Evolutionary conservation across 305 asterid species (phyloP), one percentile per base, ranked within the genome.

Genomic region (Euphrasia arctica): DNA sequence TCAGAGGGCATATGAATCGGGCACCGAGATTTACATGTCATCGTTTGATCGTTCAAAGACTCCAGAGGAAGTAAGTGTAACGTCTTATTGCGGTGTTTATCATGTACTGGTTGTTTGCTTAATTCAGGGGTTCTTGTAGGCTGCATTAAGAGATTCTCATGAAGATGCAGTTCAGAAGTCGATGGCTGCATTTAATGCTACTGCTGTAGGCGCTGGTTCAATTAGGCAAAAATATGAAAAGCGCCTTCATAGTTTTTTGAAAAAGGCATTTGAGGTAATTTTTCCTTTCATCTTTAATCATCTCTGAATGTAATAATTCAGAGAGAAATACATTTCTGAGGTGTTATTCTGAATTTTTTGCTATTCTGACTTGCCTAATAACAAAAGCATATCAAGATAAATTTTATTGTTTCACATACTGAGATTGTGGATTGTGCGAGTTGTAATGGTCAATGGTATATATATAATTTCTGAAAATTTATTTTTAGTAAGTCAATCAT

Each of bases 191-290:
- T 93, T 93, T 75, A 85, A 90, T 73, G 75, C 75, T 48, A 88
- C 80, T 68, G 99, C 96, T 74, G 97, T 93, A 18, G 99, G 99
- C 57, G 72, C 84, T 77, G 99, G 99, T 76, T 67, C 75, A 61
- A 74, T 77, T 54, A 79, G 99, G 74, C 91, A 80, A 58, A 93
- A 90, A 78, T 85, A 88, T 81, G 99, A 93, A 75, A 86, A 83
- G 64, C 89, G 95, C 51, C 85, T 90, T 64, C 95, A 85, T 70
- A 78, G 71, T 62, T 93, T 90, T 73, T 43, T 83, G 67, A 93
- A 73, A 56, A 88, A 87, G 81, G 95, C 99, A 22, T 93, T 93
- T 75, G 99, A 93, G 96, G 99, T 93, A 65, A 60, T 55, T 61
- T 68, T 54, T 62, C 62, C 58, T 64, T 43, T 48, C 59, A 14